Percentiles rank a stretch among this genome's conserved stretches.
Conservation (phyloP, 495 filamentous ascomycete species). For the Talaromyces proteolyticus region DNA sequence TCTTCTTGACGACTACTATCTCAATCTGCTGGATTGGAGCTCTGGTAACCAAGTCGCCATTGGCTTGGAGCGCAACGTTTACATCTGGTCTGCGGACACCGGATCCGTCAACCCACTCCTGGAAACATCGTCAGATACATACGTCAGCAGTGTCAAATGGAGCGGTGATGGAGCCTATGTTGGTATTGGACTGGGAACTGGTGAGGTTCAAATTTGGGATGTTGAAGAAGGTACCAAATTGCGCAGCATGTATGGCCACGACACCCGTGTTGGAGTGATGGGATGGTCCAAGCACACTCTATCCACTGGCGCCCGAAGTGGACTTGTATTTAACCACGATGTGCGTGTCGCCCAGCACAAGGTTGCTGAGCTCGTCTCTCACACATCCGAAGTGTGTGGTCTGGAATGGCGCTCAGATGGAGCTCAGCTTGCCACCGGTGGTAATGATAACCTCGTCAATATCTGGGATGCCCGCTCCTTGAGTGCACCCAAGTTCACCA, state of each 20-base stretch:
- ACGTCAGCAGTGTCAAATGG: slow-evolving; percentile 98
- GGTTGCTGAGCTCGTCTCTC: slow-evolving; percentile 89
- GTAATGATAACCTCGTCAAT: slow-evolving; percentile 96
- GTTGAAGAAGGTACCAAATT: slow-evolving; percentile 92
- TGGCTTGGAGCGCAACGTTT: slow-evolving; percentile 92
- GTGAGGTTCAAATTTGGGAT: slow-evolving; percentile 99
- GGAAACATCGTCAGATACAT: slow-evolving; percentile 83
- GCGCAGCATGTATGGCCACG: slow-evolving; percentile 96
- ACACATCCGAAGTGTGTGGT: slow-evolving; percentile 96
- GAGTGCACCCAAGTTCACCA: slow-evolving; percentile 91
- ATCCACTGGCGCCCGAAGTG: slow-evolving; percentile 88
- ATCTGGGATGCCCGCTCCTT: slow-evolving; percentile 98
- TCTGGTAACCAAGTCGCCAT: slow-evolving; percentile 97
- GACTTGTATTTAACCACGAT: slow-evolving; percentile 98
- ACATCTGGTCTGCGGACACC: slow-evolving; percentile 97
- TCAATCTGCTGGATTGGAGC: slow-evolving; percentile 97
- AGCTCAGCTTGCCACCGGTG: slow-evolving; percentile 92
- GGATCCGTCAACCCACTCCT: slow-evolving; percentile 81
- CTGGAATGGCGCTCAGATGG: slow-evolving; percentile 97
- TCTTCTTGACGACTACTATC: slow-evolving; percentile 96
- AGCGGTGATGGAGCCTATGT: slow-evolving; percentile 96
- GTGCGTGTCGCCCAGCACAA: slow-evolving; percentile 98
- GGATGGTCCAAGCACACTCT: slow-evolving; percentile 98
- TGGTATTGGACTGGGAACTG: slow-evolving; percentile 87
- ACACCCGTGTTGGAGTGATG: slow-evolving; percentile 94